phyloP scores from a whole-genome alignment of 805 yeast species.

The Cyberlindnera maclurae region DNA sequence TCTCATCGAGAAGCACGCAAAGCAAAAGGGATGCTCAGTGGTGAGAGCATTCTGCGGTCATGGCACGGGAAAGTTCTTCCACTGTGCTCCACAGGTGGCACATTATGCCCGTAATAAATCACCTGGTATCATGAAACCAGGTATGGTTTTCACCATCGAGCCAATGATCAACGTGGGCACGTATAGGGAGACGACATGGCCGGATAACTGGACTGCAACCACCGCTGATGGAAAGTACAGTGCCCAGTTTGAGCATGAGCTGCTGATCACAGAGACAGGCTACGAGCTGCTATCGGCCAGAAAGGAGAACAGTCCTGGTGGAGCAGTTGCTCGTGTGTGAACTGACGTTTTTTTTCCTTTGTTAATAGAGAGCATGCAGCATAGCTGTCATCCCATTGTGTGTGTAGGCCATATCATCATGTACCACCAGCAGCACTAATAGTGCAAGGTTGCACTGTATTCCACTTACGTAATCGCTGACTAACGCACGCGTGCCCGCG shows the following conservation, averaged over 20 bases:
- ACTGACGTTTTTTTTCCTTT: no score
- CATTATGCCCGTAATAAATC: slow-evolving; percentile 94
- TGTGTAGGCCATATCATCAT: no score
- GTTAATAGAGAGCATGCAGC: no score
- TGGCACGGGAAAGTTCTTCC: slow-evolving; percentile 83
- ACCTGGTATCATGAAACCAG: slow-evolving; percentile 89
- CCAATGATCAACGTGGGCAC: slow-evolving; percentile 92
- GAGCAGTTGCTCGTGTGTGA: slow-evolving; percentile 53
- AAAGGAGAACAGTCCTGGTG: slow-evolving; percentile 80
- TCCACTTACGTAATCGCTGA: no score
- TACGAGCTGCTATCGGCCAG: slow-evolving; percentile 86
- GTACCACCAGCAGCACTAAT: no score
- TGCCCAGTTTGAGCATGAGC: slow-evolving; percentile 94
- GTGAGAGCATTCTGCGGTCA: slow-evolving; percentile 92
- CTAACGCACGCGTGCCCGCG: no score
- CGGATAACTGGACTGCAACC: slow-evolving; percentile 94
- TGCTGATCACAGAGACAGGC: slow-evolving; percentile 89
- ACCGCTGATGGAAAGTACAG: slow-evolving; percentile 86
- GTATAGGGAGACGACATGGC: slow-evolving; percentile 82
- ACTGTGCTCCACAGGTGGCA: slow-evolving; percentile 86
- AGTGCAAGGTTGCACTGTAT: no score
- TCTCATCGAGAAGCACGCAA: slow-evolving; percentile 81
- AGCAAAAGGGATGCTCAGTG: slow-evolving; percentile 70
- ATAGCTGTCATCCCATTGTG: no score
- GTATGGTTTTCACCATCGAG: slow-evolving; percentile 94